These are phyloP conservation scores for Alternaria sp. DNA, from an alignment of 2,329 filamentous ascomycete species.

Conservation along the genomic window DNA sequence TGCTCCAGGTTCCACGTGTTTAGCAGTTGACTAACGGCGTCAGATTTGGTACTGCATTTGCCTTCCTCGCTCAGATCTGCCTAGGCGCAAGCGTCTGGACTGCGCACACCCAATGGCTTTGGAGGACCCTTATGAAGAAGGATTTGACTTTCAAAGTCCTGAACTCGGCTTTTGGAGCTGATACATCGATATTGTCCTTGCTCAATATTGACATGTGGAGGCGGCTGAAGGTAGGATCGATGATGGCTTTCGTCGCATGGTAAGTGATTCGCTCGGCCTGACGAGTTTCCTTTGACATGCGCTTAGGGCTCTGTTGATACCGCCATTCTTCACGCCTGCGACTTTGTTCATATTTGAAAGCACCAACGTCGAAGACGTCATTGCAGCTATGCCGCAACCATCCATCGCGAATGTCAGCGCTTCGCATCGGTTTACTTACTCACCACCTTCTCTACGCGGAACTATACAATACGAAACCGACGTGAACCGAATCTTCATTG, in stretches of 20 bases:
- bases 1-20: neutral
- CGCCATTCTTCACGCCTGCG: constrained; percentile 4
- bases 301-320: neutral
- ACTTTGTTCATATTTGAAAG: constrained; percentile 7
- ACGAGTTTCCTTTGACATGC: neutral
- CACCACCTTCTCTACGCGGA: neutral
- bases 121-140: neutral
- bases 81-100: constrained; percentile 4
- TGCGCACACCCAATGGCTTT: neutral
- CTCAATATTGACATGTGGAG: constrained; percentile 3
- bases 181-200: neutral
- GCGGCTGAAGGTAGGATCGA: constrained; percentile 2
- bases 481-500: neutral
- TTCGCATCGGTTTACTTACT: constrained; percentile 2
- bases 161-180: neutral
- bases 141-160: neutral
- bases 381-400: neutral
- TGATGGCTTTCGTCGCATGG: constrained; percentile 5
- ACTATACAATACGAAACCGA: constrained; percentile 4
- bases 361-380: neutral
- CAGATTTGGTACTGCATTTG: constrained; percentile 7
- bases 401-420: constrained; percentile 1
- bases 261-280: neutral
- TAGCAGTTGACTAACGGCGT: neutral
- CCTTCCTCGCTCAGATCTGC: constrained; percentile 8